Conservation (phyloP, 805 yeast genomes). For the Hemisphaericaspora nanyangensis region DNA sequence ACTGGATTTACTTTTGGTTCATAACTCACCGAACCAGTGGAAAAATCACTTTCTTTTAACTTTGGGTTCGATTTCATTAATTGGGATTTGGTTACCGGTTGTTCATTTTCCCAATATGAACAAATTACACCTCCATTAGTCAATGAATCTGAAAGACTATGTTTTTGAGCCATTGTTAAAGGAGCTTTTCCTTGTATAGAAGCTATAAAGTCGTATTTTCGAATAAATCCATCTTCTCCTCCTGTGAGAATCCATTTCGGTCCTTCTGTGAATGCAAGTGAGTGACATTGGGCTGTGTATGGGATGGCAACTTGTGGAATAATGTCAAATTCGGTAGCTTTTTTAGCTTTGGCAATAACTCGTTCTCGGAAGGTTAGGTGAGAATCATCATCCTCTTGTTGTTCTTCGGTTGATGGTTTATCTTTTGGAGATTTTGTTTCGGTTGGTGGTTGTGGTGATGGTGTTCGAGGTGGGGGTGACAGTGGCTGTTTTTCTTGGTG, state of each 20-base stretch:
- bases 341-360: slow-evolving; percentile 41
- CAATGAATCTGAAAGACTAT: slow-evolving; percentile 73
- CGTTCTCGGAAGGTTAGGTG: slow-evolving; percentile 19
- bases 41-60: slow-evolving; percentile 31
- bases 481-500: too few species aligned
- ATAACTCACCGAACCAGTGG: slow-evolving; percentile 36
- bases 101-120: slow-evolving; percentile 96
- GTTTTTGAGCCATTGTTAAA: slow-evolving; percentile 86
- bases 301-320: slow-evolving; percentile 87
- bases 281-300: slow-evolving; percentile 71
- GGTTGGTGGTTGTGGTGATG: slow-evolving; percentile 1
- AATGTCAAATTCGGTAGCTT: slow-evolving; percentile 61
- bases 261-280: slow-evolving; percentile 73
- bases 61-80: slow-evolving; percentile 31
- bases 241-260: slow-evolving; percentile 89
- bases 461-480: not conserved
- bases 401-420: not conserved
- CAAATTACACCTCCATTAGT: slow-evolving; percentile 77
- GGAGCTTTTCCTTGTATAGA: slow-evolving; percentile 86
- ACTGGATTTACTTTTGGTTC: slow-evolving; percentile 79
- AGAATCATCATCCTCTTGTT: not conserved
- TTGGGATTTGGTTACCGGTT: slow-evolving; percentile 57
- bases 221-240: slow-evolving; percentile 90
- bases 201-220: slow-evolving; percentile 82
- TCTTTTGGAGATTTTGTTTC: slow-evolving; percentile 3